Evolutionary conservation across 1,139 yeast genomes (phyloP).

Genomic region (Zygosaccharomyces pseudobailii): DNA sequence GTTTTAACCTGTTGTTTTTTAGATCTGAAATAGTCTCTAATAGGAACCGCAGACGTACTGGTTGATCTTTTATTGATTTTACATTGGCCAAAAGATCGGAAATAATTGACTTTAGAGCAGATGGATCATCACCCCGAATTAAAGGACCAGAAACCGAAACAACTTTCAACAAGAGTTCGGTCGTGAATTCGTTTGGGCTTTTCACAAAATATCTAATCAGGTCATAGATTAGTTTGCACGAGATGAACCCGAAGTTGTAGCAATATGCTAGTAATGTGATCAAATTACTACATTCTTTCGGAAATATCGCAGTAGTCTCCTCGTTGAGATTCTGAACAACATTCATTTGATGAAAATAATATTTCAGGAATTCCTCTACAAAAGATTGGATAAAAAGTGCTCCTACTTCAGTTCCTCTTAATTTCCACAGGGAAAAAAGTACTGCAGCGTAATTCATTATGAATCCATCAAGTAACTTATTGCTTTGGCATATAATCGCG

Average conservation of each 20-base stretch:
- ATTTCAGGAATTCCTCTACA: constrained; percentile 58
- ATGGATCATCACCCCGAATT: constrained; percentile 85
- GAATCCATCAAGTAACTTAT: constrained; percentile 67
- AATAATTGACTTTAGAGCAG: constrained; percentile 76
- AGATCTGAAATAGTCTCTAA: constrained; percentile 80
- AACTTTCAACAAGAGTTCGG: constrained; percentile 70
- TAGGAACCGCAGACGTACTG: constrained; percentile 73
- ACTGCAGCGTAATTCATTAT: constrained; percentile 77
- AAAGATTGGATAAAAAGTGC: constrained; percentile 77
- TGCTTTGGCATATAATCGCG: constrained; percentile 65
- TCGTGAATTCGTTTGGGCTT: constrained; percentile 62
- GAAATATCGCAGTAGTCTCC: constrained; percentile 11
- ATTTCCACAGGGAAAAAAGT: constrained; percentile 66
- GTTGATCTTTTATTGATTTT: constrained; percentile 37
- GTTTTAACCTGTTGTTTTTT: constrained; percentile 75
- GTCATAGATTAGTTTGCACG: constrained; percentile 74
- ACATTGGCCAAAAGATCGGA: constrained; percentile 48
- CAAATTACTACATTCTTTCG: constrained; percentile 63
- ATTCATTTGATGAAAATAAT: constrained; percentile 27
- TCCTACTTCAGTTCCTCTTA: constrained; percentile 87
- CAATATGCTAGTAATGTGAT: constrained; percentile 71
- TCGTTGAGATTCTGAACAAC: constrained; percentile 15
- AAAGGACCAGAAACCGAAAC: constrained; percentile 77
- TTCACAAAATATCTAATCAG: constrained; percentile 53
- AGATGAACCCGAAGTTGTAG: constrained; percentile 71